Conservation (phyloP, 306 rosid species). For the Lagenaria siceraria region DNA sequence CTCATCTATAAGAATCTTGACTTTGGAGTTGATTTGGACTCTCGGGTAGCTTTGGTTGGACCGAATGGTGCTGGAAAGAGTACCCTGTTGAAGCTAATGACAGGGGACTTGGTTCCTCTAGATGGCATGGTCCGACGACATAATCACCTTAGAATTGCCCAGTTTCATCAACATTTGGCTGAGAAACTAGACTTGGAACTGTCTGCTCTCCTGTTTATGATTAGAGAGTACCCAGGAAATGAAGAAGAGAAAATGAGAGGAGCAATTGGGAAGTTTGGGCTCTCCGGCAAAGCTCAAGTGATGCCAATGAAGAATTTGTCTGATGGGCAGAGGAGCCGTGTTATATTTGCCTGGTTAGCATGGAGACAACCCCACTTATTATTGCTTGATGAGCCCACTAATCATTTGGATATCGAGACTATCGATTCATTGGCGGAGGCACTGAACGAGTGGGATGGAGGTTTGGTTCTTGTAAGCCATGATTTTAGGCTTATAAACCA, state of each 20-base stretch:
- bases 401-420: slow-evolving; percentile 94
- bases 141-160: slow-evolving; percentile 96
- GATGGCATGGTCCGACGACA: slow-evolving; percentile 99
- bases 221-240: slow-evolving; percentile 77
- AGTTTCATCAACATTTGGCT: slow-evolving; percentile 88
- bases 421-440: slow-evolving; percentile 94
- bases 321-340: slow-evolving; percentile 95
- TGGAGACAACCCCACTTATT: slow-evolving; percentile 87
- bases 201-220: slow-evolving; percentile 79
- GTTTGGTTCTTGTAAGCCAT: slow-evolving; percentile 92
- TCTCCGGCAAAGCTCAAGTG: slow-evolving; percentile 91
- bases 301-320: slow-evolving; percentile 97
- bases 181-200: slow-evolving; percentile 84
- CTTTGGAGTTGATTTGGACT: slow-evolving; percentile 92
- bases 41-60: slow-evolving; percentile 89
- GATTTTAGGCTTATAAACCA: slow-evolving; percentile 98
- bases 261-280: slow-evolving; percentile 82
- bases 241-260: slow-evolving; percentile 98
- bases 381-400: slow-evolving; percentile 88
- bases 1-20: slow-evolving; percentile 78
- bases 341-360: slow-evolving; percentile 92
- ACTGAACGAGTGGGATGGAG: slow-evolving; percentile 98
- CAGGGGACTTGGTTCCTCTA: slow-evolving; percentile 66
- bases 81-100: slow-evolving; percentile 92
- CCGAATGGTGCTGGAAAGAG: slow-evolving; percentile 99